Conservation (phyloP, 2,329 filamentous ascomycete genomes). For the Claviceps citrina region DNA sequence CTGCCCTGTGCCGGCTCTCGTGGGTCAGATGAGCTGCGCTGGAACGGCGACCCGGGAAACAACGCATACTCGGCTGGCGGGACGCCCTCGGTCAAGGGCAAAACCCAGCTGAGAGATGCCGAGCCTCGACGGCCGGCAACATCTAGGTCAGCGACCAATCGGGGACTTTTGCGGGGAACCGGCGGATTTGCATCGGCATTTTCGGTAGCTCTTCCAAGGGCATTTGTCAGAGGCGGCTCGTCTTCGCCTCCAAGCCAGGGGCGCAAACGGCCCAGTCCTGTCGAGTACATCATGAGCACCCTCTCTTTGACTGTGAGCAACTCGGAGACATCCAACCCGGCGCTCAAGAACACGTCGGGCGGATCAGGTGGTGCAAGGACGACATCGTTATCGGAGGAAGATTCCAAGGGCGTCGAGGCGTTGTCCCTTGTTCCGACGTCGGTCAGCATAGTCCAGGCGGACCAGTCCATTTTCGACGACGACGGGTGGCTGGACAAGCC, state of each 20-base stretch:
- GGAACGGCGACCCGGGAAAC: slow-evolving; percentile 37
- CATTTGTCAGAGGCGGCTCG: slow-evolving; percentile 22
- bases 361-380: slow-evolving; percentile 33
- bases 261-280: slow-evolving; percentile 44
- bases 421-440: slow-evolving; percentile 34
- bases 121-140: slow-evolving; percentile 36
- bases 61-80: slow-evolving; percentile 48
- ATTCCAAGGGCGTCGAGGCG: slow-evolving; percentile 30
- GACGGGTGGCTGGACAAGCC: slow-evolving; percentile 49
- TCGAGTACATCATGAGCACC: slow-evolving; percentile 42
- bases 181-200: slow-evolving; percentile 41
- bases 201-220: slow-evolving; percentile 38
- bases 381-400: slow-evolving; percentile 40
- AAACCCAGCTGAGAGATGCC: slow-evolving; percentile 29
- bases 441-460: slow-evolving; percentile 39
- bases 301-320: slow-evolving; percentile 32
- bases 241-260: slow-evolving; percentile 29
- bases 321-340: slow-evolving; percentile 28
- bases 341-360: slow-evolving; percentile 28
- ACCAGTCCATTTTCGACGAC: slow-evolving; percentile 52
- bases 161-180: slow-evolving; percentile 37
- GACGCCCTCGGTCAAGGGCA: slow-evolving; percentile 39
- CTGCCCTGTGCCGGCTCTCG: slow-evolving; percentile 38
- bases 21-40: slow-evolving; percentile 38
- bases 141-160: slow-evolving; percentile 44